These are phyloP conservation scores for Mariannaea sp. DNA, from an alignment of 2,329 filamentous ascomycete genomes.

Conservation along the genomic window DNA sequence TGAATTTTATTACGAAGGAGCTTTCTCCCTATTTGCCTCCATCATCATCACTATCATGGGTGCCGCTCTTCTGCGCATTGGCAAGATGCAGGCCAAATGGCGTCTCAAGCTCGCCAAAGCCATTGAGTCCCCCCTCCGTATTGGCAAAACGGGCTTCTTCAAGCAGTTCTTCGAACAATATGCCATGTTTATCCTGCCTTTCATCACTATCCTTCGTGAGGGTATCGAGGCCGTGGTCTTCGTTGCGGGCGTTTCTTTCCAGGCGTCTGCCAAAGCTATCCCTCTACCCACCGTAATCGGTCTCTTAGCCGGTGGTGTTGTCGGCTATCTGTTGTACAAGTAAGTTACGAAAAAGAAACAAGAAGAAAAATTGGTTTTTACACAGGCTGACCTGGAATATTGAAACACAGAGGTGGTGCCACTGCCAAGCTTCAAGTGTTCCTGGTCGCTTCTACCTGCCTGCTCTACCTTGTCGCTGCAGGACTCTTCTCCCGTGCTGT, in stretches of 20 bases:
- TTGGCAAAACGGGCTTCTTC: conserved; percentile 52
- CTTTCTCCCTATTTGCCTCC: conserved; percentile 74
- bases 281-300: conserved; percentile 78
- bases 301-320: conserved; percentile 65
- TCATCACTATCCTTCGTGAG: conserved; percentile 85
- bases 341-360: conserved; percentile 47
- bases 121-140: conserved; percentile 57
- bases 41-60: conserved; percentile 84
- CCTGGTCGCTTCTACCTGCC: conserved; percentile 79
- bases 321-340: conserved; percentile 81
- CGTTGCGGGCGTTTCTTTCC: conserved; percentile 81
- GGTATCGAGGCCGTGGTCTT: conserved; percentile 87
- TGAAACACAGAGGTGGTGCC: conserved; percentile 46
- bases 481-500: conserved; percentile 79
- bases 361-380: background rate
- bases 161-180: conserved; percentile 76
- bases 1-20: conserved; percentile 81
- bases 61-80: conserved; percentile 77
- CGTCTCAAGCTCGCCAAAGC: conserved; percentile 77
- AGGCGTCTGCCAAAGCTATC: conserved; percentile 74
- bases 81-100: conserved; percentile 87
- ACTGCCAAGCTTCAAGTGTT: conserved; percentile 66
- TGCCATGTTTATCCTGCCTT: conserved; percentile 83
- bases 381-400: conserved; percentile 2
- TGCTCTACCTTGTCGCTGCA: conserved; percentile 83